phyloP scores from a whole-genome alignment of 176 grass and related monocot species.

The Eremochloa ophiuroides region DNA sequence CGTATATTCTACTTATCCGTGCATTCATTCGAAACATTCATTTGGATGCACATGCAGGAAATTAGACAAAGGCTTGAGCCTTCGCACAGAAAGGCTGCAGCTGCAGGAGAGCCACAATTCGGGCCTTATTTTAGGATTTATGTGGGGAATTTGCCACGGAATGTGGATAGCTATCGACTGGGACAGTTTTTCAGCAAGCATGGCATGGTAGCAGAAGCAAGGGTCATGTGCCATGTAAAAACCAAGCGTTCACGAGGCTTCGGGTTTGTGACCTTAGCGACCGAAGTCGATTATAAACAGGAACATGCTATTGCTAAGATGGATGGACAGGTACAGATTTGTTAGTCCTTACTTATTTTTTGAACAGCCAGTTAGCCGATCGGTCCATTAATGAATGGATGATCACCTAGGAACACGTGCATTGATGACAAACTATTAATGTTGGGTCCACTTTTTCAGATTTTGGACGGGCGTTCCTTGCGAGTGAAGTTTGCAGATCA shows the following conservation, averaged over 20 bases:
- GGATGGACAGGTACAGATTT: not conserved
- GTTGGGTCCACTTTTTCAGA: not conserved
- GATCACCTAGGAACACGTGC: not conserved
- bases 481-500: not conserved
- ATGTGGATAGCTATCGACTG: not conserved
- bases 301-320: not conserved
- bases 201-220: not conserved
- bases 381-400: not conserved
- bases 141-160: not conserved
- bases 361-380: not conserved
- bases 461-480: not conserved
- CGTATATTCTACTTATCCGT: no score
- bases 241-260: not conserved
- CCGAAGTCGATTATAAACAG: not conserved
- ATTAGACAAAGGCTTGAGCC: no score
- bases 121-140: not conserved
- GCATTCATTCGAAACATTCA: not conserved
- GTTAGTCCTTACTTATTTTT: not conserved
- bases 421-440: not conserved
- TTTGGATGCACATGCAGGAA: not conserved
- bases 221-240: not conserved
- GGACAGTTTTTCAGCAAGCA: not conserved
- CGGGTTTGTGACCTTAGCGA: not conserved
- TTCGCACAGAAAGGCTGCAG: not conserved
- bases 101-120: not conserved